Evolutionary conservation across 495 filamentous ascomycete genomes (phyloP).

Genomic region (Bryoglossum gracile): DNA sequence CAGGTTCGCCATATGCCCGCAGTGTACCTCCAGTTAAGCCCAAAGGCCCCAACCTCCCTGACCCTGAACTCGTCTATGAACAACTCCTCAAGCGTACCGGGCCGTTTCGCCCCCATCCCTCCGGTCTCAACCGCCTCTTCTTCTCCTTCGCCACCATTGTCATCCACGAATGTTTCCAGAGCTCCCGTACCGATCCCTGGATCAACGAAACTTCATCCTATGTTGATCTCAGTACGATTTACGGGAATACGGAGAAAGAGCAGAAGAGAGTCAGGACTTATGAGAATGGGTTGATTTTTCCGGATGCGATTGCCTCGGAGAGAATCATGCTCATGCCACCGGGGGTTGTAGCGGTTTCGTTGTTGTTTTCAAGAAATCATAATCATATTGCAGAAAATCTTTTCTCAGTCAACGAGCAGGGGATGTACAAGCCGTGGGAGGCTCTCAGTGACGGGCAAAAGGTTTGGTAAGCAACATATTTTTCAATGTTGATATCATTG

Average conservation of each 20-base stretch:
- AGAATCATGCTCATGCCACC: conserved; percentile 72
- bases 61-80: conserved; percentile 65
- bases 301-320: conserved; percentile 72
- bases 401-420: conserved; percentile 54
- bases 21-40: conserved; percentile 55
- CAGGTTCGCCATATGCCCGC: conserved; percentile 61
- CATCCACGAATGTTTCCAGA: conserved; percentile 52
- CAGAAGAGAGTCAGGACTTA: conserved; percentile 71
- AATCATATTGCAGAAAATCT: conserved; percentile 65
- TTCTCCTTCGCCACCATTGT: conserved; percentile 87
- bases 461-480: conserved; percentile 46
- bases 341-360: conserved; percentile 67
- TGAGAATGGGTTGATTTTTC: conserved; percentile 73
- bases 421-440: conserved; percentile 44
- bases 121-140: conserved; percentile 72
- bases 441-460: conserved; percentile 40
- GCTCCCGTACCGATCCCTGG: conserved; percentile 38
- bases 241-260: conserved; percentile 71
- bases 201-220: conserved; percentile 75
- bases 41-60: conserved; percentile 39
- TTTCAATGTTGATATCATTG: too few relatives aligned
- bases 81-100: conserved; percentile 28
- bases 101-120: conserved; percentile 23
- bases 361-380: conserved; percentile 74
- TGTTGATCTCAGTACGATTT: conserved; percentile 75